Conservation (phyloP, 2,329 filamentous ascomycete species). For the Sporothrix luriei region DNA sequence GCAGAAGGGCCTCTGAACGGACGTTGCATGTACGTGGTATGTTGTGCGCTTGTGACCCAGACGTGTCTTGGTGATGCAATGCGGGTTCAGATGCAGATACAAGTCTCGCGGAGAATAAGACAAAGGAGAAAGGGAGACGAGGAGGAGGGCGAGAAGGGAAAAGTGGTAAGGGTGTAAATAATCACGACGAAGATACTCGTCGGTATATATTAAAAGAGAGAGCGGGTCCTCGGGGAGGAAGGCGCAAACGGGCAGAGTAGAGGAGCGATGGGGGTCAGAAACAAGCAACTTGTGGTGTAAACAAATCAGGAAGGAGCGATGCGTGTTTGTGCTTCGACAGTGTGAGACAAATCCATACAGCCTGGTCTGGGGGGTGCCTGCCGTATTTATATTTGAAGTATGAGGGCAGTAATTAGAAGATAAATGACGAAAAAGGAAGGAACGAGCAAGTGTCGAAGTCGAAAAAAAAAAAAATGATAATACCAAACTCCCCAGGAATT, state of each 20-base stretch:
- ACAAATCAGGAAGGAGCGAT: neutral
- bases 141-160: no score
- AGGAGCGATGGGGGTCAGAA: neutral
- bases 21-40: neutral
- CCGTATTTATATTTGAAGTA: no score
- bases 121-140: neutral
- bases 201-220: neutral
- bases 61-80: slow-evolving; percentile 8
- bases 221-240: neutral
- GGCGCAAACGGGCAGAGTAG: neutral
- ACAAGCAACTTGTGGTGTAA: neutral
- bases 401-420: neutral
- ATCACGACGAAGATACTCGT: neutral
- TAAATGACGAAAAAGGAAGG: neutral
- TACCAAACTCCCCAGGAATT: no score
- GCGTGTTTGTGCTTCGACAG: neutral
- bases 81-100: slow-evolving; percentile 1
- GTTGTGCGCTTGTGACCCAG: neutral
- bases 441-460: no score
- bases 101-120: neutral
- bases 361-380: neutral
- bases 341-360: neutral
- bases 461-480: no score
- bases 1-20: neutral
- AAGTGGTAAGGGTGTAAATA: no score